Base-by-base conservation (phyloP, 345 rosid species). In the Populus alba region DNA sequence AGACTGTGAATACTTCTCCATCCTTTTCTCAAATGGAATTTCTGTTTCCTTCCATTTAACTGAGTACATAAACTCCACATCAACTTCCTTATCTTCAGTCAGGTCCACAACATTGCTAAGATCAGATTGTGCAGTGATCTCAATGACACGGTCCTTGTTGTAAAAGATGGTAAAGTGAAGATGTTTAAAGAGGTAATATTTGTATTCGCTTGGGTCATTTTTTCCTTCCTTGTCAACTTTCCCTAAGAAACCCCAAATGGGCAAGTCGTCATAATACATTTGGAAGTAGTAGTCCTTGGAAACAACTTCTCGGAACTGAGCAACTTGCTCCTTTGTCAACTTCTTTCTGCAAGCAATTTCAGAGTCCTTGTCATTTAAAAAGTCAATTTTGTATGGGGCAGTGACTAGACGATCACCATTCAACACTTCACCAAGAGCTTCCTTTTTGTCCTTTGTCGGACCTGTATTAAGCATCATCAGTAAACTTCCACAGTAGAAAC, bases 31-130 rank as follows among this genome's bases (percentile, higher is more conserved):
- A 33, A 90, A 94, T n/a, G 92, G 87, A 65, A 86, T 89, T 16
- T 90, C 92, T 0, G 98, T 94, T 74, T 94, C 98, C 81, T 94
- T 94, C 98, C 98, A 94, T 82, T 91, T 94, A 7, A 91, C 97
- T 59, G 95, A 89, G 49, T 94, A 94, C 88, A 88, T 85, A 81
- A 94, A 92, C 87, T 94, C 95, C 7, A 87, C 90, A 72, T 89
- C 90, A 8, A 91, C 95, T 63, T 91, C 89, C 83, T 94, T 91
- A 45, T 94, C 92, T 82, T 94, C 98, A 0, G 94, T 91, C 77
- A 94, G 86, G 73, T 94, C 95, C 81, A 90, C 88, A 53, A 92
- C 80, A 9, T 87, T 80, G 78, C 91, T 90, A 8, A 89, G 94
- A 88, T 94, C 98, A 89, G 89, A 87, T 47, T 87, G 89, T 7